Evolutionary conservation across 164 flowering plant genomes (phyloP).

Genomic region (Stephania japonica): DNA sequence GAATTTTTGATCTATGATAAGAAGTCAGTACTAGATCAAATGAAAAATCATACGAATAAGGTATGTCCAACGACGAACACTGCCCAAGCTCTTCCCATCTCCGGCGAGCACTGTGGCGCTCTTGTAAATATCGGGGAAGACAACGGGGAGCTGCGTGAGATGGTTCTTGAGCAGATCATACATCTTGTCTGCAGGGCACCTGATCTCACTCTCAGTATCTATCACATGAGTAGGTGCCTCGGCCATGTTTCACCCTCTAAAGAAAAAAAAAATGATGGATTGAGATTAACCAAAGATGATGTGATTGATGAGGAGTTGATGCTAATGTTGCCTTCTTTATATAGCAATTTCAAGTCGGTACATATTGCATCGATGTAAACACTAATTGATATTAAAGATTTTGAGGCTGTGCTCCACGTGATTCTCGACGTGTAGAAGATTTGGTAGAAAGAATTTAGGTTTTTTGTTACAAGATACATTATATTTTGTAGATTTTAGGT

Average conservation of each 20-base stretch:
- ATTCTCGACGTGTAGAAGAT: too few relatives aligned
- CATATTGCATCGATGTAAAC: too few relatives aligned
- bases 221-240: conserved; percentile 15
- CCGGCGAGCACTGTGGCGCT: conserved; percentile 25
- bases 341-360: too few relatives aligned
- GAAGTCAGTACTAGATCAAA: too few relatives aligned
- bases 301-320: not conserved
- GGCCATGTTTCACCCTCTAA: conserved; percentile 11
- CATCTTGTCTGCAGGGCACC: conserved; percentile 18
- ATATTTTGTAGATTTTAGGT: too few relatives aligned
- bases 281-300: not conserved
- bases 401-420: too few relatives aligned
- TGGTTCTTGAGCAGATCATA: conserved; percentile 22
- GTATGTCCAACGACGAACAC: conserved; percentile 19
- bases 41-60: not conserved
- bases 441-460: too few relatives aligned
- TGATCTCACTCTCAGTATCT: conserved; percentile 15
- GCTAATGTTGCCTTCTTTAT: not conserved
- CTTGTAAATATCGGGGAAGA: conserved; percentile 17
- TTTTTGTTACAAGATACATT: too few relatives aligned
- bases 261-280: not conserved
- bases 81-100: conserved; percentile 22
- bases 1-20: too few relatives aligned
- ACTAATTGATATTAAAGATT: too few relatives aligned
- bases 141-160: conserved; percentile 16